Percentiles rank a stretch among this genome's conserved stretches.
These are phyloP conservation scores for Coprinopsis strossmayeri DNA, from an alignment of 768 basidiomycete species.

Conservation along the genomic window DNA sequence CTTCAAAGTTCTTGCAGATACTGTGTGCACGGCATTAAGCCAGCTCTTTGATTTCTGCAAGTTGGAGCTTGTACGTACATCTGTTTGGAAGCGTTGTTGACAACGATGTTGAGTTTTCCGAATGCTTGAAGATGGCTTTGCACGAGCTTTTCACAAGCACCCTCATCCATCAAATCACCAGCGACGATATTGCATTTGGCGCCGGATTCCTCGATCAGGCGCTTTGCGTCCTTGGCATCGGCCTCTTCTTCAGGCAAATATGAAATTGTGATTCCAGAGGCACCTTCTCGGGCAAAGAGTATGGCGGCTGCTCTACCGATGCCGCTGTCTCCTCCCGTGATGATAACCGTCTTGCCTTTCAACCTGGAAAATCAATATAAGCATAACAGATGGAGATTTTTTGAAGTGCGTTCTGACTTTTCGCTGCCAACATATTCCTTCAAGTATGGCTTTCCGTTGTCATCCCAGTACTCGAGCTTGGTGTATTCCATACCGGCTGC, in stretches of 20 bases:
- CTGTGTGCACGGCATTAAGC: constrained; percentile 15
- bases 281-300: constrained; percentile 47
- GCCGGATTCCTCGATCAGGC: constrained; percentile 36
- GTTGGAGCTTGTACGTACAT: constrained; percentile 17
- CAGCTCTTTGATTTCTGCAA: not conserved
- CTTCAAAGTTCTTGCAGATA: constrained; percentile 36
- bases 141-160: constrained; percentile 36
- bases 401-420: constrained; percentile 23
- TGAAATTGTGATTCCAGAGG: constrained; percentile 42
- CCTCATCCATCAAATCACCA: constrained; percentile 36
- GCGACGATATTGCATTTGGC: constrained; percentile 27
- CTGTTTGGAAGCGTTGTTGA: constrained; percentile 55
- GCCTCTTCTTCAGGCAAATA: constrained; percentile 50
- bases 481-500: constrained; percentile 31
- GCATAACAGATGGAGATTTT: not conserved
- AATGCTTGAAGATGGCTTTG: constrained; percentile 40
- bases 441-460: constrained; percentile 42
- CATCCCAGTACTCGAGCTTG: constrained; percentile 41
- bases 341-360: constrained; percentile 27
- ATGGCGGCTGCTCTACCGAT: constrained; percentile 47
- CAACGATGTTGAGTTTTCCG: constrained; percentile 45
- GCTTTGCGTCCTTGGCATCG: constrained; percentile 46
- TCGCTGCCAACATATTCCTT: constrained; percentile 45
- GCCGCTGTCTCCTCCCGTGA: constrained; percentile 37
- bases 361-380: constrained; percentile 15